Evolutionary conservation across 495 filamentous ascomycete genomes (phyloP).

Genomic region (Xylaria bambusicola): DNA sequence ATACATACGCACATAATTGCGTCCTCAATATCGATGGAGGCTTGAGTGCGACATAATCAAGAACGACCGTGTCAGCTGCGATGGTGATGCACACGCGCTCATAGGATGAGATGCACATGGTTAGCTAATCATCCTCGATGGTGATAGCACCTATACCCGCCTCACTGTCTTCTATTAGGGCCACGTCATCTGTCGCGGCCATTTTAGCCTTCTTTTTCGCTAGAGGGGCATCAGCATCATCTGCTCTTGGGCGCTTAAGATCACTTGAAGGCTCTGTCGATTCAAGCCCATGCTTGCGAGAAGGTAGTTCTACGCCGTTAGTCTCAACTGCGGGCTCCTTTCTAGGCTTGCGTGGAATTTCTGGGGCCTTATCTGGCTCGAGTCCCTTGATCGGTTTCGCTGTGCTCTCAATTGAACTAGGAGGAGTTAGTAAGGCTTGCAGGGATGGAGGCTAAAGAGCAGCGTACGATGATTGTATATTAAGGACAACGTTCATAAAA

Average conservation of each 20-base stretch:
- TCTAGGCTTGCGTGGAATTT: constrained; percentile 52
- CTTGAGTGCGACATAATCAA: constrained; percentile 61
- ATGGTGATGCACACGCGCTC: background rate
- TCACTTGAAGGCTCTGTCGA: constrained; percentile 23
- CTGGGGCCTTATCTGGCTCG: constrained; percentile 30
- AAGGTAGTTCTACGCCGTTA: constrained; percentile 32
- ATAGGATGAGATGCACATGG: background rate
- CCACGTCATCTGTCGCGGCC: constrained; percentile 41
- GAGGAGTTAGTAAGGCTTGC: constrained; percentile 14
- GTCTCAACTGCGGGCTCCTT: constrained; percentile 33
- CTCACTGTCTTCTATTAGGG: constrained; percentile 56
- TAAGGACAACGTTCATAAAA: constrained; percentile 80
- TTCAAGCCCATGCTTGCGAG: constrained; percentile 31
- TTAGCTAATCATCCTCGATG: constrained; percentile 66
- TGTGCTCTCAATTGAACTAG: constrained; percentile 36
- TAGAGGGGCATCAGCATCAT: constrained; percentile 30
- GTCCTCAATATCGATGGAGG: constrained; percentile 86
- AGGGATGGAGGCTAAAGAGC: constrained; percentile 1
- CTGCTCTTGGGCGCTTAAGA: constrained; percentile 40
- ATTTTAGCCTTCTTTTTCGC: constrained; percentile 49
- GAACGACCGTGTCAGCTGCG: background rate
- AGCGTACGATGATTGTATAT: constrained; percentile 54
- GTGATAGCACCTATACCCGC: constrained; percentile 66
- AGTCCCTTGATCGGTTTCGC: constrained; percentile 44
- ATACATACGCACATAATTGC: constrained; percentile 81